Percentiles rank a stretch among this genome's conserved stretches.
phyloP scores from a whole-genome alignment of 306 rosid species.

The Macrotyloma uniflorum region DNA sequence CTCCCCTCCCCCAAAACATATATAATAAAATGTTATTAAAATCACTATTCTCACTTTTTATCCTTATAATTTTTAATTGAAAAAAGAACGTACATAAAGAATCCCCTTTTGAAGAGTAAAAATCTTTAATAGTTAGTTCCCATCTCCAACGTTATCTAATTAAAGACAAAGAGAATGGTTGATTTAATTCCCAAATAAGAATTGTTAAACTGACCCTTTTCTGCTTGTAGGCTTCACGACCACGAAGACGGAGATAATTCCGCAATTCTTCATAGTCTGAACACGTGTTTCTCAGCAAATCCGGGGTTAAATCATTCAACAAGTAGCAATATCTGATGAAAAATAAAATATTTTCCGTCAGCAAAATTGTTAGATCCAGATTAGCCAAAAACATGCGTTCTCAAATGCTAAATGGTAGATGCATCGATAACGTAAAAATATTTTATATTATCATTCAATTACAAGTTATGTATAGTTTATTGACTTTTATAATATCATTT shows the following conservation, averaged over 20 bases:
- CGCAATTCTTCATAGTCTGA: constrained; percentile 70
- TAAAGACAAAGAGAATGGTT: not conserved
- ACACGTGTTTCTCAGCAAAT: constrained; percentile 66
- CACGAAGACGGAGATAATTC: constrained; percentile 71
- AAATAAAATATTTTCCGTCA: constrained; percentile 33
- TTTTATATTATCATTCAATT: not conserved
- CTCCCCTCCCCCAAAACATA: not conserved
- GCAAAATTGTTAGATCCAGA: constrained; percentile 22
- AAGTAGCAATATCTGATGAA: constrained; percentile 83
- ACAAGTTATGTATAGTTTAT: not conserved
- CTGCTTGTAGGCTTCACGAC: constrained; percentile 85
- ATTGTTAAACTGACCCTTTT: constrained; percentile 75
- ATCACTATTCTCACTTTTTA: not conserved
- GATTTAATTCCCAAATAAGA: not conserved
- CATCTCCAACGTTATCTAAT: not conserved
- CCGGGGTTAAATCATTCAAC: constrained; percentile 84
- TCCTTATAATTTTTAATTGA: not conserved
- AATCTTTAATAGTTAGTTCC: not conserved
- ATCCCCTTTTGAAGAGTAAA: not conserved
- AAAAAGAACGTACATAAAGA: not conserved
- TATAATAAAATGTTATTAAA: not conserved
- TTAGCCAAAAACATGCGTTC: constrained; percentile 18
- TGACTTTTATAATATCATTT: too few relatives aligned
- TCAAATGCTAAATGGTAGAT: not conserved
- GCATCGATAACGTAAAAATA: too few relatives aligned